phyloP scores from a whole-genome alignment of 768 basidiomycete species.

The Boletus pseudo-olivaceus region DNA sequence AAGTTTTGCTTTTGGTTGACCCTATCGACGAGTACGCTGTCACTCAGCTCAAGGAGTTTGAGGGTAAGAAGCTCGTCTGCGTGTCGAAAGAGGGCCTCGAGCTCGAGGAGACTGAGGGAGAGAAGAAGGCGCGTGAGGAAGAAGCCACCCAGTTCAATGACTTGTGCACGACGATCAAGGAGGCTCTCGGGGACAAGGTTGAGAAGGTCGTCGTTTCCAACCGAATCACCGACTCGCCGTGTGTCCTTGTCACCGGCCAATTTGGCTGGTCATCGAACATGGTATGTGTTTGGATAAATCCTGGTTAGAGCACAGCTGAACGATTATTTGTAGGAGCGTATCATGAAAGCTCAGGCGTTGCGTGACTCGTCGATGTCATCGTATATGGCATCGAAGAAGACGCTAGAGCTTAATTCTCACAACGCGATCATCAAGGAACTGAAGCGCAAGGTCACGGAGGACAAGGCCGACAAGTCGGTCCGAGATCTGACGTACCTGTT shows the following conservation, averaged over 20 bases:
- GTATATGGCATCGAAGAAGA: slow-evolving; percentile 99
- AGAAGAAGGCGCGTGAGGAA: slow-evolving; percentile 88
- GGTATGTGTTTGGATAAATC: slow-evolving; percentile 45
- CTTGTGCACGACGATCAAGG: slow-evolving; percentile 93
- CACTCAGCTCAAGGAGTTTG: slow-evolving; percentile 99
- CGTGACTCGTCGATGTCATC: slow-evolving; percentile 97
- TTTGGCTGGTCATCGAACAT: slow-evolving; percentile 99
- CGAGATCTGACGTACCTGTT: slow-evolving; percentile 93
- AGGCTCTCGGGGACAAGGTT: slow-evolving; percentile 97
- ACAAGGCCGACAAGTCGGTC: slow-evolving; percentile 98
- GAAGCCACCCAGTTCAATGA: slow-evolving; percentile 81
- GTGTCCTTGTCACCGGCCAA: slow-evolving; percentile 96
- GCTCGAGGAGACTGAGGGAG: slow-evolving; percentile 97
- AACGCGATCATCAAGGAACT: slow-evolving; percentile 96
- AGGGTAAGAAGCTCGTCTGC: slow-evolving; percentile 94
- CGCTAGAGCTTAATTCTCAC: slow-evolving; percentile 88
- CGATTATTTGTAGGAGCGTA: slow-evolving; percentile 61
- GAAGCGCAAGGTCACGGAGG: slow-evolving; percentile 91
- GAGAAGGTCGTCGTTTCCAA: slow-evolving; percentile 99
- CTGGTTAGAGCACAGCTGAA: background rate
- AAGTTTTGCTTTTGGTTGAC: slow-evolving; percentile 95
- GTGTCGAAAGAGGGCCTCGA: slow-evolving; percentile 99
- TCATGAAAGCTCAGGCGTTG: slow-evolving; percentile 98
- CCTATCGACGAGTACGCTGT: slow-evolving; percentile 99
- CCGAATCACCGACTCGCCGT: slow-evolving; percentile 96